Evolutionary conservation across 2,329 filamentous ascomycete genomes (phyloP).

Genomic region (Apiospora hydei): DNA sequence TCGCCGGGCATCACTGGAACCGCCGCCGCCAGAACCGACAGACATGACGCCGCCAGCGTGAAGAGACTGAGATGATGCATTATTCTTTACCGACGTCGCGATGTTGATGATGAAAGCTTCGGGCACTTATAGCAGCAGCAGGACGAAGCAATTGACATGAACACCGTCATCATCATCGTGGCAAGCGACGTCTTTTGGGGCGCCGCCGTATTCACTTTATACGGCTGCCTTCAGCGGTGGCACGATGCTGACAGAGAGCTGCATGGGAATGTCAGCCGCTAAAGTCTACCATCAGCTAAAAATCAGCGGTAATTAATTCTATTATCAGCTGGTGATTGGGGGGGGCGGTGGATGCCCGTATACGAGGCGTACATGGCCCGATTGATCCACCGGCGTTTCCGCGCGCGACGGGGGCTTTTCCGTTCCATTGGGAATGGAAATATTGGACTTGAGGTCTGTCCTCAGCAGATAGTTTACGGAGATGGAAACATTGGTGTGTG

Average conservation of each 20-base stretch:
- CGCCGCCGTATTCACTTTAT: not conserved
- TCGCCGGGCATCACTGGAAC: not conserved
- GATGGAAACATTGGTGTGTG: too few species aligned
- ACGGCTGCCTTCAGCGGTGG: not conserved
- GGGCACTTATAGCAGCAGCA: not conserved
- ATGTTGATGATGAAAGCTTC: not conserved
- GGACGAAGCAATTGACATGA: not conserved
- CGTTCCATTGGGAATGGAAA: not conserved
- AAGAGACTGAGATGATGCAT: not conserved
- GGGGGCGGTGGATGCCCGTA: not conserved
- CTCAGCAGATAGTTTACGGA: not conserved
- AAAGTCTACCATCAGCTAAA: not conserved
- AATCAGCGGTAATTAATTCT: not conserved
- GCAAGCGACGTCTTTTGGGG: not conserved
- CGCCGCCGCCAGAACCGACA: not conserved
- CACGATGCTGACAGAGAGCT: not conserved
- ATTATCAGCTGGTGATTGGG: slow-evolving; percentile 6
- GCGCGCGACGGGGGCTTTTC: not conserved
- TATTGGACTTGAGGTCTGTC: not conserved
- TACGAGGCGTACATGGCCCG: not conserved
- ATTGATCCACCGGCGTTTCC: not conserved
- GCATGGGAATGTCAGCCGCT: not conserved
- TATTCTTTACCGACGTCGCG: not conserved
- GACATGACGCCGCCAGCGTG: not conserved
- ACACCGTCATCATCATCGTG: not conserved